These are phyloP conservation scores for Gracilaria caudata DNA, from an alignment of 23 red algal genomes.

Conservation along the genomic window DNA sequence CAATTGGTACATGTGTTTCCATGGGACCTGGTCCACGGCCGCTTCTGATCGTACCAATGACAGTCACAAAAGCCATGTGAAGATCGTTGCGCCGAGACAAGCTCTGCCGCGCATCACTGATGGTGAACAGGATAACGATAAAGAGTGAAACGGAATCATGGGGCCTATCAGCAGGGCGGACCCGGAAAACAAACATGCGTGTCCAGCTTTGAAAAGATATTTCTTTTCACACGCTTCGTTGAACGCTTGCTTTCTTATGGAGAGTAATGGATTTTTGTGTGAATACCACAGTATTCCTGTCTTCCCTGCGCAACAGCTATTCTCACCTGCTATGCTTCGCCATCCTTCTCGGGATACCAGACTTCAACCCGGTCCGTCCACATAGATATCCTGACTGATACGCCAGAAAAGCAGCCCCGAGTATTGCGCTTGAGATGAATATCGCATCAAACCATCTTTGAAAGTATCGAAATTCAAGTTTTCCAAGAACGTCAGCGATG, in stretches of 20 bases:
- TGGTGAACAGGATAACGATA: no score
- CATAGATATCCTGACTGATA: slow-evolving; percentile 60
- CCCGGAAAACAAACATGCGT: no score
- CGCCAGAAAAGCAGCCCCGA: slow-evolving; percentile 54
- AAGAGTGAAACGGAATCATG: no score
- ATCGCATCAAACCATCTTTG: slow-evolving; percentile 72
- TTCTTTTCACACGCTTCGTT: neutral
- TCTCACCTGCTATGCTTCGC: slow-evolving; percentile 2
- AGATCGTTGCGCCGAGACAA: no score
- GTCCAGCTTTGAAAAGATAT: no score
- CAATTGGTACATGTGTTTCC: no score
- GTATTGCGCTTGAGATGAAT: slow-evolving; percentile 64
- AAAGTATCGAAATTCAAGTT: slow-evolving; percentile 67
- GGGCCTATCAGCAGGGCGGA: no score
- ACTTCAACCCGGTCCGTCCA: neutral
- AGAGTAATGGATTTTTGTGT: neutral
- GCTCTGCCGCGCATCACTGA: no score
- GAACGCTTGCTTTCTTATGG: neutral
- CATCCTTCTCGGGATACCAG: neutral
- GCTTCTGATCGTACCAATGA: no score
- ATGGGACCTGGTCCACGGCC: no score
- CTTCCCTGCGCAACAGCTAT: neutral
- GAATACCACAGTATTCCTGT: neutral
- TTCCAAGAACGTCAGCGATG: slow-evolving; percentile 64
- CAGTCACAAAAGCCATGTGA: no score